Evolutionary conservation across 2,329 filamentous ascomycete species (phyloP), one percentile per base, ranked within the genome.

Genomic region (Fusarium abutilonis): DNA sequence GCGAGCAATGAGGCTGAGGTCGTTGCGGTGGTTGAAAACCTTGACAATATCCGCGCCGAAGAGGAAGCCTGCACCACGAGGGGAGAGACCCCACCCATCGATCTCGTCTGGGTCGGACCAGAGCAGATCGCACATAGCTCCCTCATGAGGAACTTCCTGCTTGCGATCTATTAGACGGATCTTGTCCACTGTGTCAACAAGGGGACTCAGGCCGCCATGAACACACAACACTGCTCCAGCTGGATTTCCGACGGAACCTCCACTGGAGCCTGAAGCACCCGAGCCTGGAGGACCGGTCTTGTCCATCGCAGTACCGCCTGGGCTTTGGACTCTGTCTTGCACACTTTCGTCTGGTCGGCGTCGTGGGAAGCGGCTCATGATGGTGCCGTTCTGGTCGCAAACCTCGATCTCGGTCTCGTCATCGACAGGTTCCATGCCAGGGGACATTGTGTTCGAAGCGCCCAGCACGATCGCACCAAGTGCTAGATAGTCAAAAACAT

Each of bases 51-150:
- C 93, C 4, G 91, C 89, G 47, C 95, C 95, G 67, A 99, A 99
- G 11, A 98, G 82, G 79, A 97, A 99, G 1, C 95, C 95, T 0
- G 95, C 95, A 9, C 95, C 95, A 34, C 94, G 92, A 0, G 95
- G 95, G 1, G 92, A 96, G 6, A 98, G 80, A 10, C 93, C 94
- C 95, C 95, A 99, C 57, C 93, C 94, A 73, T 97, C 93, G 63
- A 97, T 97, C 70, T 99, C 95, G 75, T 99, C 95, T 0, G 95
- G 95, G 72, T 99, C 95, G 1, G 93, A 97, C 95, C 95, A 99
- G 3, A 99, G 84, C 1, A 99, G 83, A 76, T 99, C 95, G 77
- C 95, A 99, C 95, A 99, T 99, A 73, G 95, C 93, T 52, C 95
- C 95, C 79, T 99, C 95, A 73, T 99, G 95, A 0, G 95, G 95